Percentiles rank a stretch among this genome's conserved stretches.
These are phyloP conservation scores for Suillus hirtellus DNA, from an alignment of 768 basidiomycete genomes.

Conservation along the genomic window DNA sequence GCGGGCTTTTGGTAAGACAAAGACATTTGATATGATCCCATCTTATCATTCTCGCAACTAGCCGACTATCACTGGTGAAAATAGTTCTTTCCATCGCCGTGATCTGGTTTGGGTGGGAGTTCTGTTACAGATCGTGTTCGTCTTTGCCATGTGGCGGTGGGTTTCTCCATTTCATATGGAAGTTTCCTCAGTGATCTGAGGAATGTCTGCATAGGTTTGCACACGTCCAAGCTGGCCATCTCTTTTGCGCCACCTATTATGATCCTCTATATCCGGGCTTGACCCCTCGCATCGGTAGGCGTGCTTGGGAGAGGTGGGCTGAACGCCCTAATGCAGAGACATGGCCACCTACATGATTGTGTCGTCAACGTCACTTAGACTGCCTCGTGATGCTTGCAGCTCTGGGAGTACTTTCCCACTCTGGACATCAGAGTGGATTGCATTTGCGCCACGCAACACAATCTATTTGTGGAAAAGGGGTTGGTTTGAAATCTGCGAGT, in stretches of 20 bases:
- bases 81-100: slow-evolving; percentile 23
- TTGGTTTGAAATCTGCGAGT: slow-evolving; percentile 4
- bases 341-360: slow-evolving; percentile 31
- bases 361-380: not conserved
- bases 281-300: slow-evolving; percentile 43
- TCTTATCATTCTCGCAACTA: slow-evolving; percentile 18
- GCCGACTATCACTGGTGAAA: slow-evolving; percentile 23
- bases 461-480: slow-evolving; percentile 9
- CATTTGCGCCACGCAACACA: slow-evolving; percentile 18
- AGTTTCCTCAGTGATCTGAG: slow-evolving; percentile 12
- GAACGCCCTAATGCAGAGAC: slow-evolving; percentile 20
- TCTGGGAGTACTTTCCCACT: not conserved
- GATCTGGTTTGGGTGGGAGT: slow-evolving; percentile 38
- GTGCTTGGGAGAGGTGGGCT: slow-evolving; percentile 47
- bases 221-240: slow-evolving; percentile 48
- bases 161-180: slow-evolving; percentile 17
- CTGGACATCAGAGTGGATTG: not conserved
- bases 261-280: slow-evolving; percentile 77
- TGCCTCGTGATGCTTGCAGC: not conserved
- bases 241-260: slow-evolving; percentile 74
- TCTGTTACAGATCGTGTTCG: slow-evolving; percentile 47
- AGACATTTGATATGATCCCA: slow-evolving; percentile 5
- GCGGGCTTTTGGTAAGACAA: slow-evolving; percentile 39
- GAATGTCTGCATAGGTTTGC: slow-evolving; percentile 38
- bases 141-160: slow-evolving; percentile 62